Evolutionary conservation across 2,329 filamentous ascomycete species (phyloP).

Genomic region (Parascedosporium putredinis): DNA sequence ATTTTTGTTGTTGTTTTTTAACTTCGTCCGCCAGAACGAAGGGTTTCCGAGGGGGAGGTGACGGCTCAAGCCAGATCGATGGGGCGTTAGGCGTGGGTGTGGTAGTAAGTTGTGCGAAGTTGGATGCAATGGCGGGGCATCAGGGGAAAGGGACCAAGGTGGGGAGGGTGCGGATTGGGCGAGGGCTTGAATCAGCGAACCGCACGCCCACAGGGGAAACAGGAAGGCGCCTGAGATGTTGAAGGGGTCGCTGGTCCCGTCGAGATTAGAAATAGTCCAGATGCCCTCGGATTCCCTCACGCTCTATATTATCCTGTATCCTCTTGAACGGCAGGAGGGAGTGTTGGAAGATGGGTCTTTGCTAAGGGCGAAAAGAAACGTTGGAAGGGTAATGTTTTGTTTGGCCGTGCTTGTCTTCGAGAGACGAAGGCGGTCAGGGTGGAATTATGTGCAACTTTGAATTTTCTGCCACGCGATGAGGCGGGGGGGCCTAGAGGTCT

Average conservation of each 20-base stretch:
- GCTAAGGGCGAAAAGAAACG: constrained; percentile 1
- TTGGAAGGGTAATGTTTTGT: background rate
- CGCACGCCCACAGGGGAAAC: background rate
- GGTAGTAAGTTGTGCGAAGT: constrained; percentile 1
- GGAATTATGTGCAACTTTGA: background rate
- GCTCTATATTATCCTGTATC: background rate
- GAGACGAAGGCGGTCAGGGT: constrained; percentile 7
- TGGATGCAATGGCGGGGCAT: constrained; percentile 8
- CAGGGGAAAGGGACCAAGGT: background rate
- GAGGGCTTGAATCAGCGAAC: constrained; percentile 2
- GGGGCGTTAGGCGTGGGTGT: background rate
- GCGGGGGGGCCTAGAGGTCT: background rate
- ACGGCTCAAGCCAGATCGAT: background rate
- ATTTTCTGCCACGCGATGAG: constrained; percentile 5
- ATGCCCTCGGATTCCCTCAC: background rate
- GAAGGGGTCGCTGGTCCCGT: background rate
- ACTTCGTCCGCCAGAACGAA: background rate
- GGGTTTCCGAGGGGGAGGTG: background rate
- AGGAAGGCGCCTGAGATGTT: background rate
- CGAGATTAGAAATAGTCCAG: background rate
- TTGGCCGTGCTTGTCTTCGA: constrained; percentile 3
- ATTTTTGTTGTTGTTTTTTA: no score
- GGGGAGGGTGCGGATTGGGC: background rate
- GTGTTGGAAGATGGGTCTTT: background rate
- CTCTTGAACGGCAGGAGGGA: background rate